Conservation (phyloP, 2,329 filamentous ascomycete species). For the Colletotrichum sp. region DNA sequence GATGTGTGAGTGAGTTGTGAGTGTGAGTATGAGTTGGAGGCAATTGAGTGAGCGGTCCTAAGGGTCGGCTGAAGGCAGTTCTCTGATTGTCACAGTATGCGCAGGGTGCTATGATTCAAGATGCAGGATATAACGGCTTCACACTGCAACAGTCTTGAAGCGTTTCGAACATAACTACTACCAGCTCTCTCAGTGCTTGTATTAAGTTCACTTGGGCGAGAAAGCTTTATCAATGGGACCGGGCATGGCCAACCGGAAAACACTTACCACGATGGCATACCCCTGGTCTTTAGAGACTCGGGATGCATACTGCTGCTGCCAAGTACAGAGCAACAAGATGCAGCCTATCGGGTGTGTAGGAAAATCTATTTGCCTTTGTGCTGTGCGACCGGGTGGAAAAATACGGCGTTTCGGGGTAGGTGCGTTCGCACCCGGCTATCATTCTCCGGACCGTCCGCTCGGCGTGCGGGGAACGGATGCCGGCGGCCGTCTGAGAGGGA, state of each 20-base stretch:
- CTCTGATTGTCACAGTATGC: neutral
- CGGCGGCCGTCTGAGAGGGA: neutral
- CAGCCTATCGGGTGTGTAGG: neutral
- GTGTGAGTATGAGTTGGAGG: neutral
- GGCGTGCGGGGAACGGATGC: neutral
- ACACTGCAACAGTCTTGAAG: neutral
- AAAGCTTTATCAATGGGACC: neutral
- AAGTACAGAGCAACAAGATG: neutral
- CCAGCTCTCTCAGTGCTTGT: neutral
- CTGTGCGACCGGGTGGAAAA: neutral
- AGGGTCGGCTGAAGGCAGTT: neutral
- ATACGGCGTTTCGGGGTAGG: neutral
- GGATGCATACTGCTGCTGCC: neutral
- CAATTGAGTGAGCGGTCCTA: neutral
- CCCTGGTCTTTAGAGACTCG: neutral
- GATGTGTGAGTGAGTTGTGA: neutral
- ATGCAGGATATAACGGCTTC: neutral
- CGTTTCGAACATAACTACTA: neutral
- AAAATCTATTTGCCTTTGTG: rapidly evolving
- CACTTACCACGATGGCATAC: neutral
- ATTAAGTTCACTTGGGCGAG: neutral
- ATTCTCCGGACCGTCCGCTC: neutral
- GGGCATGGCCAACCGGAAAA: neutral
- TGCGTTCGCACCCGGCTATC: neutral
- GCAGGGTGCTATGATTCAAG: neutral